Base-by-base conservation (phyloP, 345 rosid species). In the Heritiera fomes region DNA sequence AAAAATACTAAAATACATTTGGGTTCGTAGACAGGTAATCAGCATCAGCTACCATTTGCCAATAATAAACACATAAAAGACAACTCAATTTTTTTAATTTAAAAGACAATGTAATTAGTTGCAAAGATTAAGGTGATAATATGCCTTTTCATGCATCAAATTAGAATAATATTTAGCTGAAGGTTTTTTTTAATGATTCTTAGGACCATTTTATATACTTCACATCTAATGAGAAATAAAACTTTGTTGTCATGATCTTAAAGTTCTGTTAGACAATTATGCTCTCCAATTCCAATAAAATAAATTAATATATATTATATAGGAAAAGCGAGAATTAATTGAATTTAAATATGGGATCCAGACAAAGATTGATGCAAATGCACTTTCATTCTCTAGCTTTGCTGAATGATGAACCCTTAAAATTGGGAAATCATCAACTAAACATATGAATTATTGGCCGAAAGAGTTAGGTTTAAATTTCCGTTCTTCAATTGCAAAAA, bases 51-150 rank as follows among this genome's bases (percentile, higher is more conserved):
- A 40, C 53, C 77, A 43, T 60, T 55, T 75, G 68, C 67, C 67
- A 75, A 60, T 59, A 60, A 75, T 17, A 75, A 68, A 58, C 38
- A 0, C 0, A 20, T 23, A 41, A 45, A 75, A 23, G 52, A 73
- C 49, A 40, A 3, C 53, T 49, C 15, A 49, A 49, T 10, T 12
- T 12, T 49, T 49, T 49, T 59, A 40, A 58, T 58, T 75, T 23
- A 45, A 60, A 74, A 43, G 53, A 59, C 8, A 60, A 60, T 13
- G 50, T 32, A 52, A 71, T 71, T 52, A 75, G 77, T 40, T 59
- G 68, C 45, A 75, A 40, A 43, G 28, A 45, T 75, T 59, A 75
- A 75, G 77, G 55, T 75, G 68, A 73, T 56, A 59, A 75, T 59
- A 50, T 15, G 47, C 34, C 47, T 18, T 75, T 75, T 47, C 70